These are phyloP conservation scores for Kodamaea derodonti DNA, from an alignment of 1,139 yeast species.

Conservation along the genomic window DNA sequence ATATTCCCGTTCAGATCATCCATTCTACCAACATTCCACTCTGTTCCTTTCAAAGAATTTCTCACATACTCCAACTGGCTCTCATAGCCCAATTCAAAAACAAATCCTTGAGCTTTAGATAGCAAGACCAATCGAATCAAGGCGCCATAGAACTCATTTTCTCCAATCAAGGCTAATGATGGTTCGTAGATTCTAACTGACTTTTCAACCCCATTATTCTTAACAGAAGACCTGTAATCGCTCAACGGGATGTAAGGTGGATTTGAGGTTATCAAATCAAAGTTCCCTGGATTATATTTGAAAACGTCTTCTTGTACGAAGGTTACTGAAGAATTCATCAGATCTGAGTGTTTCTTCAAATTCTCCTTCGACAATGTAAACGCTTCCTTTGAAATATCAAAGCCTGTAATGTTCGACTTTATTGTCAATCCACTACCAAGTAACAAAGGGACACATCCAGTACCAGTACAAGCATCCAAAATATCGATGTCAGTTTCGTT, in stretches of 20 bases:
- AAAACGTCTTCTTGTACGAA: constrained; percentile 13
- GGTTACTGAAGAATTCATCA: constrained; percentile 10
- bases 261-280: constrained; percentile 67
- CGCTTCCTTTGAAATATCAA: constrained; percentile 62
- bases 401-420: constrained; percentile 35
- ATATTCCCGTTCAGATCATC: constrained; percentile 28
- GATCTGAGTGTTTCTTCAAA: constrained; percentile 6
- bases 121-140: constrained; percentile 44
- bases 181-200: constrained; percentile 81
- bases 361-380: constrained; percentile 49
- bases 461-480: constrained; percentile 82
- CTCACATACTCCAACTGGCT: constrained; percentile 29
- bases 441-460: constrained; percentile 78
- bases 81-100: constrained; percentile 40
- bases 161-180: constrained; percentile 68
- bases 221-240: constrained; percentile 33
- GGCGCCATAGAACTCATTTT: constrained; percentile 62
- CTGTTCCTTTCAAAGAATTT: constrained; percentile 7
- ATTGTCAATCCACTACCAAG: constrained; percentile 20
- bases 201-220: constrained; percentile 38
- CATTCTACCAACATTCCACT: constrained; percentile 27
- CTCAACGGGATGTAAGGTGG: constrained; percentile 78
- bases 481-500: constrained; percentile 16
- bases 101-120: constrained; percentile 35
- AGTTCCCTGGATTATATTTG: neutral